These are phyloP conservation scores for Hypoxylon sp. DNA, from an alignment of 2,329 filamentous ascomycete genomes.

Conservation along the genomic window DNA sequence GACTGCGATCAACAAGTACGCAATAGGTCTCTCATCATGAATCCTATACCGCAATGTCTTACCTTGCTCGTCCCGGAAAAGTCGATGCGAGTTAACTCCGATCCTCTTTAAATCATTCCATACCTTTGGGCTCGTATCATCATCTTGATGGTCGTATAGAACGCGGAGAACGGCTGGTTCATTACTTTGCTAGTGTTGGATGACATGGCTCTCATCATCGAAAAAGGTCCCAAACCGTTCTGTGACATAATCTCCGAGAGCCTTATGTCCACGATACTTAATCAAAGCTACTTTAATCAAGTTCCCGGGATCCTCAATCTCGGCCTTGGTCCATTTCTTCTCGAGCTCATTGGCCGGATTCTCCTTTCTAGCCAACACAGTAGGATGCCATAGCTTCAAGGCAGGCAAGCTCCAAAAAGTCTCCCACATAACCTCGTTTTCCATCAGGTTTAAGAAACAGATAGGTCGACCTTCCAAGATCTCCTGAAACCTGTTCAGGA, in stretches of 20 bases:
- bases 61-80: no score
- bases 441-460: not conserved
- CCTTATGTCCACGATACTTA: not conserved
- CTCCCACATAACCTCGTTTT: not conserved
- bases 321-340: not conserved
- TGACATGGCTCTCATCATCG: not conserved
- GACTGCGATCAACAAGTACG: not conserved
- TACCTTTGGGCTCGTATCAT: not conserved
- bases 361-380: not conserved
- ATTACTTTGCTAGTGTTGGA: not conserved
- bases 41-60: no score
- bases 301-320: not conserved
- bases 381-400: not conserved
- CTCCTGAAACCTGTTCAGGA: constrained; percentile 1
- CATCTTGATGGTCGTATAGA: not conserved
- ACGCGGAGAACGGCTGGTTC: not conserved
- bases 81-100: no score
- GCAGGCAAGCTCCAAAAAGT: not conserved
- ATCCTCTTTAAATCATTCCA: not conserved
- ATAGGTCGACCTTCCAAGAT: not conserved
- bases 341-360: not conserved
- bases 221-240: not conserved
- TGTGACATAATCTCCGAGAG: not conserved
- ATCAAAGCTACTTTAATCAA: not conserved
- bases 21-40: not conserved